These are phyloP conservation scores for Madurella fahalii DNA, from an alignment of 2,329 filamentous ascomycete genomes.

Conservation along the genomic window DNA sequence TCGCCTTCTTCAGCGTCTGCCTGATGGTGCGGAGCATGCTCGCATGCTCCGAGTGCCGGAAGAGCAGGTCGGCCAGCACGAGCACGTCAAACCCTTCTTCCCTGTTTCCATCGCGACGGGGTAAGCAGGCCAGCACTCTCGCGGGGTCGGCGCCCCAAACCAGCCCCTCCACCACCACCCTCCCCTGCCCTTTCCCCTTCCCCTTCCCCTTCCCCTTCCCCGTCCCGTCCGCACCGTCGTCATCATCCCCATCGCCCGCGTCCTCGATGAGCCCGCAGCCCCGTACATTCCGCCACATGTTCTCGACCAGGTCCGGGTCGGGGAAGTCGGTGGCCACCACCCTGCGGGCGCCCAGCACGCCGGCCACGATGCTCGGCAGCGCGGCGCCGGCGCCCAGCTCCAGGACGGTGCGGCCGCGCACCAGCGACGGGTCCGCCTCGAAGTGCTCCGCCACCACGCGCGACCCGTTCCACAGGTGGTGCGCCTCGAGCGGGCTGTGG, in stretches of 20 bases:
- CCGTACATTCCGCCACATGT: constrained; percentile 71
- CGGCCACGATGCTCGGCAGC: constrained; percentile 74
- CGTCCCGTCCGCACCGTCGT: constrained; percentile 38
- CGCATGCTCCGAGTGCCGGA: constrained; percentile 82
- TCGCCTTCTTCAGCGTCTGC: constrained; percentile 56
- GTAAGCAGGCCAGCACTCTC: constrained; percentile 56
- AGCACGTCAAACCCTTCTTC: constrained; percentile 66
- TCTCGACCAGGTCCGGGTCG: constrained; percentile 75
- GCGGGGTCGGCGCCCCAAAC: constrained; percentile 72
- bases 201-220: too few species aligned
- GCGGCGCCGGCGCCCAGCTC: constrained; percentile 89
- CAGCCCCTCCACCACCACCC: constrained; percentile 64
- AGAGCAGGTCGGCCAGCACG: constrained; percentile 83
- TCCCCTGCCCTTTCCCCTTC: too few species aligned
- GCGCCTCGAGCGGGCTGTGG: constrained; percentile 83
- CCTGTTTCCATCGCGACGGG: constrained; percentile 28
- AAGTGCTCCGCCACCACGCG: constrained; percentile 75
- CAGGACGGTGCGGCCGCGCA: constrained; percentile 68
- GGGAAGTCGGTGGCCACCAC: constrained; percentile 87
- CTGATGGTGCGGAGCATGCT: constrained; percentile 71
- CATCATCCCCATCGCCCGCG: constrained; percentile 36
- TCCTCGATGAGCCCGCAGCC: constrained; percentile 45
- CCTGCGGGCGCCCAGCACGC: constrained; percentile 63
- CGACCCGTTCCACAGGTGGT: constrained; percentile 87
- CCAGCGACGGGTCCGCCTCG: constrained; percentile 61